Conservation (phyloP, 441 rosid species). For the Capsella rubella region DNA sequence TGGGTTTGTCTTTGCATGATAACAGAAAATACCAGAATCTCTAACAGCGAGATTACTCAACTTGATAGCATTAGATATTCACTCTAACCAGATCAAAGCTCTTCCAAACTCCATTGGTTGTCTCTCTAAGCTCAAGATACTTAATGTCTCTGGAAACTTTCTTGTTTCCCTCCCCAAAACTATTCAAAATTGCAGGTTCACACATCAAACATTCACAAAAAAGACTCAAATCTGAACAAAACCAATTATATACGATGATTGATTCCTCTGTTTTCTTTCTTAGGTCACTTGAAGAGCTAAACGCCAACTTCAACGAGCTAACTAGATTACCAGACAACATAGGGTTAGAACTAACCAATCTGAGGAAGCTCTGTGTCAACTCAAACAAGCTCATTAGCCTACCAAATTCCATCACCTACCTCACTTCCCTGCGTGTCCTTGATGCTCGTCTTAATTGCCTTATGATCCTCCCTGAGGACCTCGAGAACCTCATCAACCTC, state of each 20-base stretch:
- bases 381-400: conserved; percentile 74
- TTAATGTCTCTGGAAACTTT: conserved; percentile 84
- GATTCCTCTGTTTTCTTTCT: background rate
- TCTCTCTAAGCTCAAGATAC: conserved; percentile 78
- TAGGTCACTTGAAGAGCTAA: conserved; percentile 83
- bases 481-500: conserved; percentile 73
- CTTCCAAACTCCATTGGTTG: conserved; percentile 91
- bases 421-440: conserved; percentile 60
- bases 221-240: conserved; percentile 10
- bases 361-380: conserved; percentile 71
- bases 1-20: conserved; percentile 14
- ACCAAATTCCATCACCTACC: conserved; percentile 68
- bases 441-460: conserved; percentile 89
- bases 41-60: conserved; percentile 83
- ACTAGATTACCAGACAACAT: conserved; percentile 66
- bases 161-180: conserved; percentile 69
- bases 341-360: conserved; percentile 68
- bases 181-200: conserved; percentile 81
- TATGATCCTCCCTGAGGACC: conserved; percentile 67
- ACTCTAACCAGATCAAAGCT: conserved; percentile 77
- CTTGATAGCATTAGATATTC: conserved; percentile 76
- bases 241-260: conserved; percentile 5
- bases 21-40: conserved; percentile 90
- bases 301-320: conserved; percentile 88
- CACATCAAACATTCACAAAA: background rate